phyloP scores from a whole-genome alignment of 176 grass and related monocot genomes.

The Eragrostis curvula region DNA sequence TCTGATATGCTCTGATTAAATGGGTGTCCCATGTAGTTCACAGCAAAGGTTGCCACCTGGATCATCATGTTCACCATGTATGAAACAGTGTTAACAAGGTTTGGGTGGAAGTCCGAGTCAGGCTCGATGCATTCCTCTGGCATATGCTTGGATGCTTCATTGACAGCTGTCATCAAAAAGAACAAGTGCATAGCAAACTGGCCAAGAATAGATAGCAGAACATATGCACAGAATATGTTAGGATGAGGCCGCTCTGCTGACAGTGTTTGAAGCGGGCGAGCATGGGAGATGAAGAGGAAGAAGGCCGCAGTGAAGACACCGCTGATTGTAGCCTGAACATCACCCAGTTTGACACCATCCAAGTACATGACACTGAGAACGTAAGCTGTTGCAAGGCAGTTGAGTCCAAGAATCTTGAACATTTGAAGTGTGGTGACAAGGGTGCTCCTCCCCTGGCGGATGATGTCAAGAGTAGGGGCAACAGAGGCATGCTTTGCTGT shows the following conservation, averaged over 20 bases:
- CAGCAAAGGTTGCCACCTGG: conserved; percentile 96
- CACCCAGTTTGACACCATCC: conserved; percentile 96
- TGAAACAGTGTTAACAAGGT: conserved; percentile 98
- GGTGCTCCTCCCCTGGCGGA: conserved; percentile 93
- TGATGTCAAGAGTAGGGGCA: conserved; percentile 92
- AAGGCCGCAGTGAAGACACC: conserved; percentile 95
- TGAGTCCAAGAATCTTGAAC: conserved; percentile 99
- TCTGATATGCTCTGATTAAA: conserved; percentile 95
- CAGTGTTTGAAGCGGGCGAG: conserved; percentile 81
- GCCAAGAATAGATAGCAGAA: conserved; percentile 88
- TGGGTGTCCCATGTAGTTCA: conserved; percentile 98
- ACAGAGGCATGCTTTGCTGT: conserved; percentile 98
- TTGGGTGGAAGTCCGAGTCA: conserved; percentile 92
- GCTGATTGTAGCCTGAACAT: conserved; percentile 97
- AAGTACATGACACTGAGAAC: conserved; percentile 98
- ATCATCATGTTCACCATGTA: conserved; percentile 99
- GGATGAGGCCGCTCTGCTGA: conserved; percentile 85
- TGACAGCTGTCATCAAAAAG: conserved; percentile 83
- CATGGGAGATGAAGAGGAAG: conserved; percentile 99
- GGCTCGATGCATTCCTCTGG: conserved; percentile 97
- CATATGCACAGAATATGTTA: conserved; percentile 94
- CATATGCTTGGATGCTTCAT: conserved; percentile 92
- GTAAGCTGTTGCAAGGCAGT: conserved; percentile 95
- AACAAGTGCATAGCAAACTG: conserved; percentile 97
- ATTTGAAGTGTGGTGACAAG: conserved; percentile 98